These are phyloP conservation scores for Candida stauntonica DNA, from an alignment of 805 yeast genomes.

Conservation along the genomic window DNA sequence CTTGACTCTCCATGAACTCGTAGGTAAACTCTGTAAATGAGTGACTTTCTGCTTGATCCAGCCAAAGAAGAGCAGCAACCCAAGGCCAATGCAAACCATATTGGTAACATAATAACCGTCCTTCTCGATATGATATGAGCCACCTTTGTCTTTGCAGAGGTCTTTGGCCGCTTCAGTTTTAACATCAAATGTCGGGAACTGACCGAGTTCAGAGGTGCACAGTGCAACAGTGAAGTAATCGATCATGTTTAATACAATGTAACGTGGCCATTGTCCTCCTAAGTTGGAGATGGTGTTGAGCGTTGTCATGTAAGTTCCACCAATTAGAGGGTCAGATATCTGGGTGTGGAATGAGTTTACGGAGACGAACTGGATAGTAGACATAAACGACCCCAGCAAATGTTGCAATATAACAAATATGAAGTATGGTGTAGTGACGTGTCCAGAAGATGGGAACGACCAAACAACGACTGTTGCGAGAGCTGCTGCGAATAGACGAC, in stretches of 20 bases:
- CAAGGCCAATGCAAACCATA: slow-evolving; percentile 62
- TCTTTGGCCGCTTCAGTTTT: slow-evolving; percentile 38
- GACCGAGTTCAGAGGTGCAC: slow-evolving; percentile 37
- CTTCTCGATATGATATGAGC: slow-evolving; percentile 45
- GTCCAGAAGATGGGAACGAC: slow-evolving; percentile 55
- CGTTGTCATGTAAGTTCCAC: slow-evolving; percentile 98
- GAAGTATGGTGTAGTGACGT: slow-evolving; percentile 53
- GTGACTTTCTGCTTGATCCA: slow-evolving; percentile 63
- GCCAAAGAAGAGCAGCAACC: slow-evolving; percentile 55
- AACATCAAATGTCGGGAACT: slow-evolving; percentile 10
- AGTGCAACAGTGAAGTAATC: slow-evolving; percentile 68
- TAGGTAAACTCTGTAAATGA: slow-evolving; percentile 67
- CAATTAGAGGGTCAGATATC: slow-evolving; percentile 92
- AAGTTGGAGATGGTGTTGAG: slow-evolving; percentile 86
- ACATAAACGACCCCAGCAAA: slow-evolving; percentile 82
- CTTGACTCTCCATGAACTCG: slow-evolving; percentile 64
- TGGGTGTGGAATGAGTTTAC: slow-evolving; percentile 92
- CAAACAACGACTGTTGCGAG: slow-evolving; percentile 71
- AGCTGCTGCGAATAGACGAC: slow-evolving; percentile 70
- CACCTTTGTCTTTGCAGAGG: slow-evolving; percentile 50
- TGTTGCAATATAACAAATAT: slow-evolving; percentile 76
- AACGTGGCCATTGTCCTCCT: slow-evolving; percentile 97
- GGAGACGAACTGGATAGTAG: slow-evolving; percentile 92
- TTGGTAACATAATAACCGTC: slow-evolving; percentile 90
- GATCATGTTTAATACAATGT: slow-evolving; percentile 73